Conservation (phyloP, 306 rosid species). For the Malus asiatica region DNA sequence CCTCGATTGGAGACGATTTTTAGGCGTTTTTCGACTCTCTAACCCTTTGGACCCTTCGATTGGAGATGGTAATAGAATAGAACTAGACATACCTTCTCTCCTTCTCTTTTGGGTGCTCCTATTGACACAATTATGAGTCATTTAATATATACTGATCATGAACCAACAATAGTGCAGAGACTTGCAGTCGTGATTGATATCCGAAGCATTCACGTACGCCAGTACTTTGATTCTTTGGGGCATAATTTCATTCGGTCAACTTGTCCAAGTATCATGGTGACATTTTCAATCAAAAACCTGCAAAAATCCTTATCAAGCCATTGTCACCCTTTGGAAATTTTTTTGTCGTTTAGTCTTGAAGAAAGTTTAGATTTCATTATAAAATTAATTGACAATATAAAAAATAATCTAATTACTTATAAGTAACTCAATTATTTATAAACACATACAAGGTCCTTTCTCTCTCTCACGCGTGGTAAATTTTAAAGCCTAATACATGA, state of each 20-base stretch:
- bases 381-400: no score
- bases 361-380: no score
- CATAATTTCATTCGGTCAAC: slow-evolving; percentile 25
- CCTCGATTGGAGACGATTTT: no score
- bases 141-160: not conserved
- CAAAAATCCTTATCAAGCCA: no score
- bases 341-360: not conserved
- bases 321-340: not conserved
- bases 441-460: no score
- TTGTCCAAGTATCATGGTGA: slow-evolving; percentile 29
- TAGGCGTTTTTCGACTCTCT: no score
- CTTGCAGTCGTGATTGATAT: not conserved
- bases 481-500: no score
- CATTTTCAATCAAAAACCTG: slow-evolving; percentile 11
- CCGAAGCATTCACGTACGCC: not conserved
- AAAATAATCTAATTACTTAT: no score
- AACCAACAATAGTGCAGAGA: not conserved
- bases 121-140: not conserved
- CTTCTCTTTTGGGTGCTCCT: no score
- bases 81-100: slow-evolving; percentile 6
- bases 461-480: no score
- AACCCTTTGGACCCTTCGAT: no score
- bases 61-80: not conserved
- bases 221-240: slow-evolving; percentile 6
- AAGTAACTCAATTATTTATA: no score